These are phyloP conservation scores for Mycena pura DNA, from an alignment of 768 basidiomycete genomes.

Conservation along the genomic window DNA sequence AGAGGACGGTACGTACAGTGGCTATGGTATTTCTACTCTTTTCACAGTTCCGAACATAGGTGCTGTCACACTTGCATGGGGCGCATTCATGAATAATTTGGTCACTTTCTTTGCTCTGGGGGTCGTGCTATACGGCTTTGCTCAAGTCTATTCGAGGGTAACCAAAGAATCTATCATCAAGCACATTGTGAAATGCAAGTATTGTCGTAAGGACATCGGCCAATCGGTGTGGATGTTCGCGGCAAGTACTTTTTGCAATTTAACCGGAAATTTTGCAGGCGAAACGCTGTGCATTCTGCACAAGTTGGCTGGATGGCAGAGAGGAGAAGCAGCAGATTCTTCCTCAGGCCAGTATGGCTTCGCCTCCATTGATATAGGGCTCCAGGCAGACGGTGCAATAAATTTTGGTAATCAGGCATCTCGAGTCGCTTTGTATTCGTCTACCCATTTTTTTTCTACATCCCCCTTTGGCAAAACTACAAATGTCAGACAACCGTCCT, in stretches of 20 bases:
- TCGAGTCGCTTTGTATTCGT: constrained; percentile 73
- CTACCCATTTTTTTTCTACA: constrained; percentile 84
- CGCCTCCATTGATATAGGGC: neutral
- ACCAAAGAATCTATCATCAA: constrained; percentile 51
- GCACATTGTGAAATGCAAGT: constrained; percentile 45
- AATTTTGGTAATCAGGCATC: neutral
- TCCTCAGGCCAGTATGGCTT: neutral
- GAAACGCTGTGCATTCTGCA: constrained; percentile 41
- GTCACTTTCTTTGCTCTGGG: constrained; percentile 49
- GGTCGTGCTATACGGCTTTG: constrained; percentile 44
- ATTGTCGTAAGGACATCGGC: constrained; percentile 51
- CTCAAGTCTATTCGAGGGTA: constrained; percentile 42
- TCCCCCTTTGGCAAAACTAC: constrained; percentile 79
- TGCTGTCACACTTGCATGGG: constrained; percentile 47
- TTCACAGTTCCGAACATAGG: no score
- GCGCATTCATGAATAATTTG: constrained; percentile 45
- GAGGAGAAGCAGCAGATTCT: constrained; percentile 1
- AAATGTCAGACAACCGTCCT: constrained; percentile 82
- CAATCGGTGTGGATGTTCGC: constrained; percentile 40
- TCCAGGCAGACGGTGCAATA: neutral
- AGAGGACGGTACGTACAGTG: constrained; percentile 43
- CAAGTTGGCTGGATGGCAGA: constrained; percentile 48
- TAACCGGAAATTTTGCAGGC: neutral
- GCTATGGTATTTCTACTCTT: neutral
- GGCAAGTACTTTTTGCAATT: neutral